These are phyloP conservation scores for Elymus sibiricus DNA, from an alignment of 176 grass and related monocot genomes.

Conservation along the genomic window DNA sequence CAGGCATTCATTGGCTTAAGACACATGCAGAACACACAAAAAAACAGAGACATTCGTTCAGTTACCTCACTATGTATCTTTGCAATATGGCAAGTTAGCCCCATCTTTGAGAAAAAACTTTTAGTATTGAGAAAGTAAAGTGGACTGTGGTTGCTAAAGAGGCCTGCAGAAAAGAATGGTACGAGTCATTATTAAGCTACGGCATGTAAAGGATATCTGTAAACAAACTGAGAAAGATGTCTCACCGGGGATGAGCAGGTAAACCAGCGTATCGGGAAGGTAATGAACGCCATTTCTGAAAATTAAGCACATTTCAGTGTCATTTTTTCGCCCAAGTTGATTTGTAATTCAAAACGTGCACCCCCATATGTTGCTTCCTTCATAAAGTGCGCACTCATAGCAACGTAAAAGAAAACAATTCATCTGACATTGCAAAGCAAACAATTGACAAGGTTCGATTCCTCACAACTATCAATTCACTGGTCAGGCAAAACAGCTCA, in stretches of 20 bases:
- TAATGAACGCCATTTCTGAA: constrained; percentile 84
- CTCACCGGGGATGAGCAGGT: constrained; percentile 94
- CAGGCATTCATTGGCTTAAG: not conserved
- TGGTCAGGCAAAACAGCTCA: constrained; percentile 4
- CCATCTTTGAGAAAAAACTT: constrained; percentile 84
- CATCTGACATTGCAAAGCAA: no score
- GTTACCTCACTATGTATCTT: constrained; percentile 97
- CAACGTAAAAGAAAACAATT: no score
- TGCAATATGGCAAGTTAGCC: constrained; percentile 86
- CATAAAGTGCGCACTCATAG: no score
- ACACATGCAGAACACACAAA: not conserved
- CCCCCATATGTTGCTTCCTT: no score
- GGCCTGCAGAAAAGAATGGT: constrained; percentile 39
- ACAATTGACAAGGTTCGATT: no score
- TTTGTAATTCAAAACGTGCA: no score
- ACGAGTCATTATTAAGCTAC: not conserved
- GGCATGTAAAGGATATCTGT: not conserved
- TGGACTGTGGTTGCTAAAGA: constrained; percentile 97
- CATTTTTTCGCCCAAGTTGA: no score
- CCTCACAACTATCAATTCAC: not conserved
- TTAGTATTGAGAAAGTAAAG: constrained; percentile 87
- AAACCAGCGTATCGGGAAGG: constrained; percentile 73
- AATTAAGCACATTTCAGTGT: not conserved
- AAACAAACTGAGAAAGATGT: constrained; percentile 23
- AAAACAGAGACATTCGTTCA: no score